A percentile compares a stretch with the other conserved stretches of the same genome.
phyloP scores from a whole-genome alignment of 2,329 filamentous ascomycete genomes.

The Sarocladium oryzae region DNA sequence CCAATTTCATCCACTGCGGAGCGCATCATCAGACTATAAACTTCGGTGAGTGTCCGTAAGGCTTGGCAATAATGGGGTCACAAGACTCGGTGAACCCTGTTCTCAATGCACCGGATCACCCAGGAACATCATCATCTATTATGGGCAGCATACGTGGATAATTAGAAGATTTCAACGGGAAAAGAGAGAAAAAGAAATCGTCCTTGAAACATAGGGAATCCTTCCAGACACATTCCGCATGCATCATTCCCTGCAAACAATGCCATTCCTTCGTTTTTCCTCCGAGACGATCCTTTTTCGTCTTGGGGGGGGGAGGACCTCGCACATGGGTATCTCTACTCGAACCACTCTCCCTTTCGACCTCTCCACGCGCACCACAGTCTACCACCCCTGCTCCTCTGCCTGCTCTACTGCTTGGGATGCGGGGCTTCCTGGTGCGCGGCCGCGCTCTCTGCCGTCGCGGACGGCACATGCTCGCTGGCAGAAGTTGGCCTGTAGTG shows the following conservation, averaged over 20 bases:
- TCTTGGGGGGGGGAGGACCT: neutral
- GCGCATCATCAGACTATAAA: too few relatives aligned
- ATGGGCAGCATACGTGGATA: too few relatives aligned
- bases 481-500: conserved; percentile 25
- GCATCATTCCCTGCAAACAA: neutral
- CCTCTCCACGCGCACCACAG: neutral
- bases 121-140: neutral
- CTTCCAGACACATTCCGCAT: neutral
- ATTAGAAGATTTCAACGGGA: too few relatives aligned
- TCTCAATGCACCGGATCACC: neutral
- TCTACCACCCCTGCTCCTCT: neutral
- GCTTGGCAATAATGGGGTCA: conserved; percentile 5
- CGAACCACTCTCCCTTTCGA: neutral
- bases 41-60: conserved; percentile 1
- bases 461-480: conserved; percentile 13
- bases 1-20: too few relatives aligned
- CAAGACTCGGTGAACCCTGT: neutral
- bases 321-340: neutral
- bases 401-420: conserved; percentile 1
- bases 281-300: too few relatives aligned
- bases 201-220: neutral
- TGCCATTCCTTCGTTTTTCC: neutral
- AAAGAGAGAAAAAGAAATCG: neutral
- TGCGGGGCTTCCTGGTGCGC: conserved; percentile 6
- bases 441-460: conserved; percentile 9